Conservation (phyloP, 768 basidiomycete genomes). For the Leucosporidium scottii region DNA sequence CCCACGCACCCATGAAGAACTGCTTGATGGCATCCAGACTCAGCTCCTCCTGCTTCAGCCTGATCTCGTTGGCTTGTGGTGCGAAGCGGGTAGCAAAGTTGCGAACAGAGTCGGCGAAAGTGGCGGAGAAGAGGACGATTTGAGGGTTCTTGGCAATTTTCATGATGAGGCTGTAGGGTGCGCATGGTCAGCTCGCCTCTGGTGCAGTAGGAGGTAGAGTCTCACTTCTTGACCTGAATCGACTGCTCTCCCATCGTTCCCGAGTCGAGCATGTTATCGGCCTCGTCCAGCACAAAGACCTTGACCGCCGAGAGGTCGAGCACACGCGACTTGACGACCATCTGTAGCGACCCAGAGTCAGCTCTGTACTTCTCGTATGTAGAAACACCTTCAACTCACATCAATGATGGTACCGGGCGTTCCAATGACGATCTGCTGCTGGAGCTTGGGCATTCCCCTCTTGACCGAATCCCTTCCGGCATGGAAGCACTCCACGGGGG, state of each 20-base stretch:
- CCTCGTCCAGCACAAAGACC: constrained; percentile 94
- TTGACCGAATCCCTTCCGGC: constrained; percentile 72
- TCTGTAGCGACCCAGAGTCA: constrained; percentile 14
- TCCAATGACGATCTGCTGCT: constrained; percentile 87
- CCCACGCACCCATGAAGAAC: constrained; percentile 69
- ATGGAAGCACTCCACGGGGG: constrained; percentile 83
- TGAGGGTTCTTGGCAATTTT: constrained; percentile 47
- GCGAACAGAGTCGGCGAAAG: constrained; percentile 90
- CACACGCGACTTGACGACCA: constrained; percentile 30
- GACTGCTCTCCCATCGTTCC: constrained; percentile 84
- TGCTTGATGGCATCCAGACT: constrained; percentile 90
- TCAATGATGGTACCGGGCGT: constrained; percentile 94
- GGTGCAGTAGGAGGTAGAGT: constrained; percentile 27
- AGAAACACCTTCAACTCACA: constrained; percentile 49
- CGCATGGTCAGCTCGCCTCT: constrained; percentile 21
- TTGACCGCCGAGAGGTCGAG: constrained; percentile 73
- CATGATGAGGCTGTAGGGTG: constrained; percentile 32
- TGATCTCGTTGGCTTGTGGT: constrained; percentile 90
- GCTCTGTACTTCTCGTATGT: not conserved
- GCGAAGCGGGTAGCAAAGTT: constrained; percentile 88
- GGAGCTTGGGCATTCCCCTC: constrained; percentile 48
- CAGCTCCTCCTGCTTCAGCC: constrained; percentile 85
- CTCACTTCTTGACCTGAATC: constrained; percentile 84
- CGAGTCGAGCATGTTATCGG: constrained; percentile 97
- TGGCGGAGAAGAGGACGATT: constrained; percentile 95